Conservation (phyloP, 768 basidiomycete species). For the Mycena metata region DNA sequence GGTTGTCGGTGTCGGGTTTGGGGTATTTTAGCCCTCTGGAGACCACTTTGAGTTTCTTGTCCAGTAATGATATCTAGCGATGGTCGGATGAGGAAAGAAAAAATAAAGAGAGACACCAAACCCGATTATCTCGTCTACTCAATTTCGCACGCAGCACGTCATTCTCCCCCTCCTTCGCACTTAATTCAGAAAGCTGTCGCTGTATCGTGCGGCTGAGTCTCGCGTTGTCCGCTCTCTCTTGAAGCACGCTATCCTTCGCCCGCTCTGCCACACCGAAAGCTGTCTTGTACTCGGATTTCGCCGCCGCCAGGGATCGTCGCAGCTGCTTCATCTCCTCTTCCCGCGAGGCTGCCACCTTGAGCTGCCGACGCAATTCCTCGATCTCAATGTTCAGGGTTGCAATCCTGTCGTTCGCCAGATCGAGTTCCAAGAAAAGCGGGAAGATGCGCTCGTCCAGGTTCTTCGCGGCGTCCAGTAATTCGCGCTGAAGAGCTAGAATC, state of each 20-base stretch:
- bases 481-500: constrained; percentile 13
- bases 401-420: constrained; percentile 27
- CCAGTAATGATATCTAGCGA: constrained; percentile 32
- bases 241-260: constrained; percentile 16
- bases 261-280: not conserved
- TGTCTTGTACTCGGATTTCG: not conserved
- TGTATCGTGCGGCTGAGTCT: constrained; percentile 18
- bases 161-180: constrained; percentile 26
- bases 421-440: constrained; percentile 35
- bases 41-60: constrained; percentile 36
- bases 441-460: constrained; percentile 35
- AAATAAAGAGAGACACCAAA: constrained; percentile 1
- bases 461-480: constrained; percentile 34
- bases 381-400: constrained; percentile 21
- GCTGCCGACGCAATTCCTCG: constrained; percentile 25
- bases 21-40: constrained; percentile 22
- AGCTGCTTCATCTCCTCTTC: constrained; percentile 23
- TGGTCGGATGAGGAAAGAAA: not conserved
- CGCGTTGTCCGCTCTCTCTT: constrained; percentile 23
- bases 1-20: constrained; percentile 18
- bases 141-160: constrained; percentile 30
- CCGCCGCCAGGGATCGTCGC: constrained; percentile 12
- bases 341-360: constrained; percentile 15
- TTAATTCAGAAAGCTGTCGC: constrained; percentile 28
- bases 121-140: constrained; percentile 30